Evolutionary conservation across 306 rosid genomes (phyloP).

Genomic region (Echinosophora koreensis): DNA sequence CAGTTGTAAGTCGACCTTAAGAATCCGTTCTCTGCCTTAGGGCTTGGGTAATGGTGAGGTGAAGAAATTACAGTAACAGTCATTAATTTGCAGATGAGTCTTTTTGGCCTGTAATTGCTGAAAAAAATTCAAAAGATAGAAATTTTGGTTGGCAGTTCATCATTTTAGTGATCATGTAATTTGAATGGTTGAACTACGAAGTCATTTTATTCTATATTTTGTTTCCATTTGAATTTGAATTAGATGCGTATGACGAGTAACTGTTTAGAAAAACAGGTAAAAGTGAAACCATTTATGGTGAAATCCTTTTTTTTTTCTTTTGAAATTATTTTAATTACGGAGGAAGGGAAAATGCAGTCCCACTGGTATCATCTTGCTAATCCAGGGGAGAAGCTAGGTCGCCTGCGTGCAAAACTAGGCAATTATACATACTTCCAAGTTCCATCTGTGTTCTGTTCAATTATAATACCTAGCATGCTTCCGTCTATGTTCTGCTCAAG

Average conservation of each 20-base stretch:
- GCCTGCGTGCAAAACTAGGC: too few relatives aligned
- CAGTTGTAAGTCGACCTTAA: conserved; percentile 2
- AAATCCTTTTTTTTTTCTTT: background rate
- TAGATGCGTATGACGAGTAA: background rate
- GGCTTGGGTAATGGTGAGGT: conserved; percentile 35
- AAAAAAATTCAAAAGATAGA: background rate
- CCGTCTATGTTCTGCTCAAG: too few relatives aligned
- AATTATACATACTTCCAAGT: too few relatives aligned
- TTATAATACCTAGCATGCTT: too few relatives aligned
- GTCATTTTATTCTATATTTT: background rate
- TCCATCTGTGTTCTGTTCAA: too few relatives aligned
- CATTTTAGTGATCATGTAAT: conserved; percentile 26
- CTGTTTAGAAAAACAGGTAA: background rate
- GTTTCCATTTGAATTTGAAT: conserved; percentile 16
- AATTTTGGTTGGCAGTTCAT: conserved; percentile 29
- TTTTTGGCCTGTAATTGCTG: conserved; percentile 36
- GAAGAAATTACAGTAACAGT: conserved; percentile 29
- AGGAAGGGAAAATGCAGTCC: background rate
- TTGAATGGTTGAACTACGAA: background rate
- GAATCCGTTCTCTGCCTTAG: conserved; percentile 39
- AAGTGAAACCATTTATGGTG: background rate
- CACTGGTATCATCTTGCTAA: too few relatives aligned
- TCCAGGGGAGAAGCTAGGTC: too few relatives aligned
- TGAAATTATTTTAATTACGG: background rate
- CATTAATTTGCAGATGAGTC: conserved; percentile 6